Conservation (phyloP, 2,329 filamentous ascomycete species). For the Cyphellophora europaea region DNA sequence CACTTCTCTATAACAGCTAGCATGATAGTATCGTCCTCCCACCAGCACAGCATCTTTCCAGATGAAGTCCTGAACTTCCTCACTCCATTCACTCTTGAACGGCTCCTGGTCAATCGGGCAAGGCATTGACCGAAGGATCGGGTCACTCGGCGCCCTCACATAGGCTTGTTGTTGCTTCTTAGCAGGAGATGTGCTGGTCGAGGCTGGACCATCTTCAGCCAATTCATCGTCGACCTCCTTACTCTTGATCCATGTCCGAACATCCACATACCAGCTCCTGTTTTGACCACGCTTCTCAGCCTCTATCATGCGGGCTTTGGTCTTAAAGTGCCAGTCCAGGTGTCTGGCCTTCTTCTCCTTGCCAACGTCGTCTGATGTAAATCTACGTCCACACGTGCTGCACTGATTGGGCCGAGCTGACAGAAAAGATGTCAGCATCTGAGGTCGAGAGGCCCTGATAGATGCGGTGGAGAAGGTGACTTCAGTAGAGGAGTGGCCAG, state of each 20-base stretch:
- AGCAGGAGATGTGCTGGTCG: constrained; percentile 24
- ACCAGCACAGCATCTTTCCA: constrained; percentile 83
- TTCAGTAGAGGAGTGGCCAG: constrained; percentile 21
- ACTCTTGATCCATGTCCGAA: constrained; percentile 85
- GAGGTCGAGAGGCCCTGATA: constrained; percentile 67
- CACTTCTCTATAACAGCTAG: constrained; percentile 78
- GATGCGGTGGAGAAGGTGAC: constrained; percentile 53
- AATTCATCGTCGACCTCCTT: constrained; percentile 65
- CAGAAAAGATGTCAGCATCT: constrained; percentile 66
- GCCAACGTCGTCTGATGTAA: constrained; percentile 66
- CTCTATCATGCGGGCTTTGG: constrained; percentile 80
- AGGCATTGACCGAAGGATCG: constrained; percentile 61
- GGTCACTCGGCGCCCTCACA: constrained; percentile 75
- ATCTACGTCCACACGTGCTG: constrained; percentile 82
- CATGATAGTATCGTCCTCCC: constrained; percentile 75
- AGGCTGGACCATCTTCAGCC: constrained; percentile 32
- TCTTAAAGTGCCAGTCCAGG: constrained; percentile 97
- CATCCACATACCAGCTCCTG: constrained; percentile 89
- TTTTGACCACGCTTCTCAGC: constrained; percentile 79
- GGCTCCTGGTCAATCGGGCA: constrained; percentile 95
- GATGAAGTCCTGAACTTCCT: constrained; percentile 91
- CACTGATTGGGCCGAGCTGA: constrained; percentile 79
- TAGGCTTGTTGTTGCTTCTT: constrained; percentile 57
- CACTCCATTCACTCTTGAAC: constrained; percentile 85
- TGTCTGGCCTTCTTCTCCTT: constrained; percentile 80